A percentile compares a stretch with the other conserved stretches of the same genome.
Evolutionary conservation across 768 basidiomycete genomes (phyloP).

Genomic region (Pleurotus tuoliensis): DNA sequence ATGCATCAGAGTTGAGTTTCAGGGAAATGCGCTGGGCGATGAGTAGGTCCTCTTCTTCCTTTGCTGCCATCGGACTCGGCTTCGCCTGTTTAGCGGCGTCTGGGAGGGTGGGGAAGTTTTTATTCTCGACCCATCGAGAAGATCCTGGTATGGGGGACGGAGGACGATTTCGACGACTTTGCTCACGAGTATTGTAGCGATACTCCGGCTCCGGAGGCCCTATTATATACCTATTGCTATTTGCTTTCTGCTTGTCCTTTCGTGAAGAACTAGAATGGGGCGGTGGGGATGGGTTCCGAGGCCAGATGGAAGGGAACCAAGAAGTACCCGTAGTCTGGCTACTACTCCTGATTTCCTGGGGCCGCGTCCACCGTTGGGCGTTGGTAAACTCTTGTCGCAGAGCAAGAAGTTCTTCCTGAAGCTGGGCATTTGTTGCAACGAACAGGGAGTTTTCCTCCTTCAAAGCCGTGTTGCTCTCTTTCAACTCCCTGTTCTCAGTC

Average conservation of each 20-base stretch:
- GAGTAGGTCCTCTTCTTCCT: background rate
- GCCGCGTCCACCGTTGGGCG: background rate
- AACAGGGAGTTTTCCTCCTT: constrained; percentile 23
- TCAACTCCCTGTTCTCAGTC: constrained; percentile 20
- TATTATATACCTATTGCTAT: background rate
- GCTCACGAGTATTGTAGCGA: background rate
- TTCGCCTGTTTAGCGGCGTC: background rate
- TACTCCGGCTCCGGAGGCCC: background rate
- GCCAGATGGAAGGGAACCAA: constrained; percentile 1
- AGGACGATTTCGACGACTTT: background rate
- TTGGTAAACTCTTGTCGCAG: background rate
- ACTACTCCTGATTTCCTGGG: background rate
- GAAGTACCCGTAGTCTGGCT: background rate
- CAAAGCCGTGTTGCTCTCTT: constrained; percentile 17
- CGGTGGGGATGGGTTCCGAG: background rate
- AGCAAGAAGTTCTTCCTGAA: constrained; percentile 3
- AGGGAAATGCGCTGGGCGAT: background rate
- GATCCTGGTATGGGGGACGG: background rate
- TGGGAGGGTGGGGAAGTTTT: background rate
- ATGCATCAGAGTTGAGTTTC: constrained; percentile 4
- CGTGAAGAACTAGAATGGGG: background rate
- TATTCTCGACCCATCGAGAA: too few relatives aligned
- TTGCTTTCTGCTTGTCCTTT: constrained; percentile 1
- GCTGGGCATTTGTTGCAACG: constrained; percentile 10
- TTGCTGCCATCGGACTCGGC: background rate